These are phyloP conservation scores for Beauveria rudraprayagi DNA, from an alignment of 2,329 filamentous ascomycete genomes.

Conservation along the genomic window DNA sequence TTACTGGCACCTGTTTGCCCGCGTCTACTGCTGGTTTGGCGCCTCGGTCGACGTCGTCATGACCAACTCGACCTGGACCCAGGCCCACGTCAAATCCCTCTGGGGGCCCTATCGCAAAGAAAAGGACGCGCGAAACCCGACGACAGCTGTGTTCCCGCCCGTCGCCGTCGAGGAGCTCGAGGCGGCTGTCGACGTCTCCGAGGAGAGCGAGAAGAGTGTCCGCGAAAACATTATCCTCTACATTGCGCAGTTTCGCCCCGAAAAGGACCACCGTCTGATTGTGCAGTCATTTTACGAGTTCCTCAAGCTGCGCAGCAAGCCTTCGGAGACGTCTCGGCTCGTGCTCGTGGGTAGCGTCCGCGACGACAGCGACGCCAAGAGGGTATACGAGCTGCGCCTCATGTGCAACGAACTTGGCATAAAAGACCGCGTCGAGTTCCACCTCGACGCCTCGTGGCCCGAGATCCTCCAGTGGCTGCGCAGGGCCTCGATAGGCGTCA, in stretches of 20 bases:
- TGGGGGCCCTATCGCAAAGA: slow-evolving; percentile 57
- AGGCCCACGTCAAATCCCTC: slow-evolving; percentile 68
- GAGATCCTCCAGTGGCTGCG: slow-evolving; percentile 74
- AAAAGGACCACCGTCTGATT: slow-evolving; percentile 91
- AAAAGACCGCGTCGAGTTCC: slow-evolving; percentile 76
- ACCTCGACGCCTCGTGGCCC: slow-evolving; percentile 84
- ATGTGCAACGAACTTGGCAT: slow-evolving; percentile 81
- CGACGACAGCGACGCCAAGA: slow-evolving; percentile 68
- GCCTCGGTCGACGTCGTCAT: slow-evolving; percentile 85
- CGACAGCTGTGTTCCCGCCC: slow-evolving; percentile 80
- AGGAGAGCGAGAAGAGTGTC: slow-evolving; percentile 52
- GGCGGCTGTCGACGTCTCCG: slow-evolving; percentile 62
- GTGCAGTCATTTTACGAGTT: slow-evolving; percentile 78
- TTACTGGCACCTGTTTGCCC: slow-evolving; percentile 85
- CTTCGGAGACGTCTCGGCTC: slow-evolving; percentile 53
- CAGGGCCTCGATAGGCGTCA: slow-evolving; percentile 76
- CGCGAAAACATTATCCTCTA: slow-evolving; percentile 74
- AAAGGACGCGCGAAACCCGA: slow-evolving; percentile 42
- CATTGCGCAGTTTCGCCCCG: slow-evolving; percentile 93
- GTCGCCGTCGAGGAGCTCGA: slow-evolving; percentile 83
- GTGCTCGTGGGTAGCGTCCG: slow-evolving; percentile 90
- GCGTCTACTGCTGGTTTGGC: slow-evolving; percentile 74
- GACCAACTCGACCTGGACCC: slow-evolving; percentile 96
- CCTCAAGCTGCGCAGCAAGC: slow-evolving; percentile 45
- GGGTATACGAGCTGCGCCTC: slow-evolving; percentile 81